These are phyloP conservation scores for Rhizopus arrhizus DNA, from an alignment of 371 early-diverging fungal species.

Conservation along the genomic window DNA sequence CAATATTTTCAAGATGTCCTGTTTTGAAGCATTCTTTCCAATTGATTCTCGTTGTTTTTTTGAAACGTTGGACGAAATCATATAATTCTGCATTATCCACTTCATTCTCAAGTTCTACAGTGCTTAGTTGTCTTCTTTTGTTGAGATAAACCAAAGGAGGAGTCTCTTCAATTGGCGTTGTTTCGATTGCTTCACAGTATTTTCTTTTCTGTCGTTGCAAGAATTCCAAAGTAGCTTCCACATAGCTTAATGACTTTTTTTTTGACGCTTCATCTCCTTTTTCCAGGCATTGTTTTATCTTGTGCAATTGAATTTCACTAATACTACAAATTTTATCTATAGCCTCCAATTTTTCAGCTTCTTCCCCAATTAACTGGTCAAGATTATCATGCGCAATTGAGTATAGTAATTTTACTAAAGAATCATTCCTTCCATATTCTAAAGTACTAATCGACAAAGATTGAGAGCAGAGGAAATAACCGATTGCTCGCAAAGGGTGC, in stretches of 20 bases:
- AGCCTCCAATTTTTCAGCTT: slow-evolving; percentile 26
- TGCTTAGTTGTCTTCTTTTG: slow-evolving; percentile 9
- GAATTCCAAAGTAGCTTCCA: slow-evolving; percentile 19
- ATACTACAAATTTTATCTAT: slow-evolving; percentile 20
- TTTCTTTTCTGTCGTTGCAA: slow-evolving; percentile 22
- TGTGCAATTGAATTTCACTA: slow-evolving; percentile 22
- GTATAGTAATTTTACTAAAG: slow-evolving; percentile 15
- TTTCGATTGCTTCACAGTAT: slow-evolving; percentile 26
- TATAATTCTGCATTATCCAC: slow-evolving; percentile 16
- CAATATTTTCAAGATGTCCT: slow-evolving; percentile 21
- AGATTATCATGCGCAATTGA: slow-evolving; percentile 15
- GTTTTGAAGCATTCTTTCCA: slow-evolving; percentile 27
- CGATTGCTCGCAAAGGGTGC: slow-evolving; percentile 14
- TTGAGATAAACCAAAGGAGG: slow-evolving; percentile 5
- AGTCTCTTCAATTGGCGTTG: slow-evolving; percentile 7
- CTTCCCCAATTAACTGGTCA: slow-evolving; percentile 13
- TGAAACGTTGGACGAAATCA: slow-evolving; percentile 24
- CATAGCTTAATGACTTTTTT: slow-evolving; percentile 25
- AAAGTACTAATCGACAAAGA: slow-evolving; percentile 10
- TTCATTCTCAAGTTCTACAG: slow-evolving; percentile 18
- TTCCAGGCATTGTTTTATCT: slow-evolving; percentile 24
- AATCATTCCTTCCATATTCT: slow-evolving; percentile 13
- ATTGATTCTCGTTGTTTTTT: slow-evolving; percentile 20
- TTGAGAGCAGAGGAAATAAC: slow-evolving; percentile 13
- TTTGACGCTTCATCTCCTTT: slow-evolving; percentile 21